These are phyloP conservation scores for Annona cherimola DNA, from an alignment of 164 flowering plant genomes.

Conservation along the genomic window DNA sequence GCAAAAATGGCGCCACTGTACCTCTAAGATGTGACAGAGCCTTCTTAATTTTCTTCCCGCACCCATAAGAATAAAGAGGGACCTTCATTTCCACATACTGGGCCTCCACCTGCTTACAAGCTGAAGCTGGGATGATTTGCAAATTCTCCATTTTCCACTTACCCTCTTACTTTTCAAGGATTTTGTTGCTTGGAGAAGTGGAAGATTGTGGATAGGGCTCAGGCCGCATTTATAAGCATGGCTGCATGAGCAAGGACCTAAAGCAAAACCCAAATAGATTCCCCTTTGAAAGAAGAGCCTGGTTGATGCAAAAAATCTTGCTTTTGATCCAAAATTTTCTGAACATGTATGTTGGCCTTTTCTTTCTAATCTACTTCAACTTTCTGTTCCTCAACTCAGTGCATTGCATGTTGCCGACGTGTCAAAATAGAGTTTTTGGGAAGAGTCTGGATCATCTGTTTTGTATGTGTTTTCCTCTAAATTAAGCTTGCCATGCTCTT, in stretches of 20 bases:
- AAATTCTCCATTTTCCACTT: slow-evolving; percentile 35
- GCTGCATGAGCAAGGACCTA: background rate
- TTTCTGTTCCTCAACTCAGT: background rate
- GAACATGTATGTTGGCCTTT: background rate
- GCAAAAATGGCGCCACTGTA: slow-evolving; percentile 21
- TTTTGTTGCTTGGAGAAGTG: background rate
- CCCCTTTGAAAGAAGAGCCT: background rate
- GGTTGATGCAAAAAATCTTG: background rate
- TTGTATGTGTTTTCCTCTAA: too few species aligned
- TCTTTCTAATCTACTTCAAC: background rate
- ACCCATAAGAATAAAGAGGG: slow-evolving; percentile 79
- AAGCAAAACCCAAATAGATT: slow-evolving; percentile 3
- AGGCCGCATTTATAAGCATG: background rate
- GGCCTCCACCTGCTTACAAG: slow-evolving; percentile 65
- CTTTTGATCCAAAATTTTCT: background rate
- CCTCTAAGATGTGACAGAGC: slow-evolving; percentile 71
- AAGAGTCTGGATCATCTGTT: background rate
- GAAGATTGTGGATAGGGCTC: background rate
- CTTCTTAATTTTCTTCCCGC: slow-evolving; percentile 79
- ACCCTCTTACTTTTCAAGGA: background rate
- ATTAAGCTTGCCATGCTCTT: background rate
- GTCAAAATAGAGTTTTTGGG: background rate
- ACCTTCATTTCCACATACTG: slow-evolving; percentile 91
- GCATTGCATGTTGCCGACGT: background rate
- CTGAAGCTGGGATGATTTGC: slow-evolving; percentile 61